phyloP scores from a whole-genome alignment of 176 grass and related monocot species.

The Musa schizocarpa region DNA sequence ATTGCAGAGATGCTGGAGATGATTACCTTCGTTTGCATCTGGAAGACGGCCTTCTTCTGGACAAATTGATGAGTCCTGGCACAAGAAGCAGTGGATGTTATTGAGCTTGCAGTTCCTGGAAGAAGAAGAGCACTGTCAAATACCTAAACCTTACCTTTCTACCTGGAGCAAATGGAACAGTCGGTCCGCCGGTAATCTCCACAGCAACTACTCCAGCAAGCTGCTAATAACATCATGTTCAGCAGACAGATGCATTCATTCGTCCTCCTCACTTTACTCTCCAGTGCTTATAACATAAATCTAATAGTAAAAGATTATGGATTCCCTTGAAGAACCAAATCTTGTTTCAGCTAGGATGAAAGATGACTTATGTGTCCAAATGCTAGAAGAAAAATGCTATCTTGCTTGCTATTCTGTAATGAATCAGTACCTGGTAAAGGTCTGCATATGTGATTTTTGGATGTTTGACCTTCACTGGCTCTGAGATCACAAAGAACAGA shows the following conservation, averaged over 20 bases:
- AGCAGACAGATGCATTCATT: neutral
- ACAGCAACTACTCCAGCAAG: constrained; percentile 68
- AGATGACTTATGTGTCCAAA: too few relatives aligned
- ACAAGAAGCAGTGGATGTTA: neutral
- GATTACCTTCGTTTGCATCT: constrained; percentile 47
- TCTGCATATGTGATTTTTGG: constrained; percentile 64
- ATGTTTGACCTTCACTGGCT: constrained; percentile 52
- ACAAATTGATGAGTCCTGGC: constrained; percentile 42
- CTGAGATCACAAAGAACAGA: constrained; percentile 15
- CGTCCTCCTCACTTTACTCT: too few relatives aligned
- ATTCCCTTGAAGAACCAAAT: too few relatives aligned
- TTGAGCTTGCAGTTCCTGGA: neutral
- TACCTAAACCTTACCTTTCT: constrained; percentile 28
- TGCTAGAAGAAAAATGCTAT: too few relatives aligned
- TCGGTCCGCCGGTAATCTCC: constrained; percentile 55
- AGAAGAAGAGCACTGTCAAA: neutral
- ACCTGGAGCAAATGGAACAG: constrained; percentile 53
- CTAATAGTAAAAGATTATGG: too few relatives aligned
- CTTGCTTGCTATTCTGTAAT: too few relatives aligned
- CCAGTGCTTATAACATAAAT: too few relatives aligned
- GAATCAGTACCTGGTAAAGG: constrained; percentile 46
- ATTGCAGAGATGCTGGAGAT: too few relatives aligned
- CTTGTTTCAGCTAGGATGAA: too few relatives aligned
- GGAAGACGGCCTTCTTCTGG: constrained; percentile 55
- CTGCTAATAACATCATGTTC: constrained; percentile 12